These are phyloP conservation scores for Trypanosoma boissoni DNA, from an alignment of 208 protist species.

Conservation along the genomic window DNA sequence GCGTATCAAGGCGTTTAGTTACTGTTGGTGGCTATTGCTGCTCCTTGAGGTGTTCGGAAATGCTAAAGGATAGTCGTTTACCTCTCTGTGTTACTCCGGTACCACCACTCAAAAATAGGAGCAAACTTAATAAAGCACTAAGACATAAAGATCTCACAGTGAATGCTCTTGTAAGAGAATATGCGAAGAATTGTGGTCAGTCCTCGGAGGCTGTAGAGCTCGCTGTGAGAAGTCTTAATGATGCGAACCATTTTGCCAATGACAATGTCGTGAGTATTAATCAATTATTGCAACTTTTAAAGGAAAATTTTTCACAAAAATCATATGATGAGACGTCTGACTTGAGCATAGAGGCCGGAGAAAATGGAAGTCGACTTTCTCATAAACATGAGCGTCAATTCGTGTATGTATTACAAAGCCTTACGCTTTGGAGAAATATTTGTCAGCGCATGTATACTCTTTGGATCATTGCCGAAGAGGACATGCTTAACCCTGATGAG, in stretches of 20 bases:
- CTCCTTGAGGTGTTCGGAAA: slow-evolving; percentile 36
- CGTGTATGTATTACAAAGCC: slow-evolving; percentile 94
- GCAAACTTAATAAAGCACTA: slow-evolving; percentile 77
- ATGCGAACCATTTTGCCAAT: slow-evolving; percentile 89
- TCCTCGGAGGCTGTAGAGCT: slow-evolving; percentile 64
- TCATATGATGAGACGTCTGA: slow-evolving; percentile 33
- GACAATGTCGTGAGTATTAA: slow-evolving; percentile 81
- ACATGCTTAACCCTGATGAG: slow-evolving; percentile 86
- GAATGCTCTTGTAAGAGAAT: slow-evolving; percentile 58
- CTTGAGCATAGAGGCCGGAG: slow-evolving; percentile 80
- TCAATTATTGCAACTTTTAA: slow-evolving; percentile 68
- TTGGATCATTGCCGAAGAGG: slow-evolving; percentile 93
- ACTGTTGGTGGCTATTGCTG: slow-evolving; percentile 79
- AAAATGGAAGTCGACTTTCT: slow-evolving; percentile 90
- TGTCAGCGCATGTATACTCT: slow-evolving; percentile 84
- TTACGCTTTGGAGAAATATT: slow-evolving; percentile 95
- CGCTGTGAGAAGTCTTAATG: slow-evolving; percentile 85
- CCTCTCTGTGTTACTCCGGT: slow-evolving; percentile 90
- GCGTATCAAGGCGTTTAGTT: slow-evolving; percentile 54
- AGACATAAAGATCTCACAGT: slow-evolving; percentile 84
- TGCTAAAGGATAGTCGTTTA: slow-evolving; percentile 67
- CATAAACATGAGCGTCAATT: slow-evolving; percentile 95
- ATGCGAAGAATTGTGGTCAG: slow-evolving; percentile 33
- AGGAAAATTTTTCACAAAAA: slow-evolving; percentile 72
- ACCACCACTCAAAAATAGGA: slow-evolving; percentile 64